Evolutionary conservation across 2,329 filamentous ascomycete genomes (phyloP), one percentile per base, ranked within the genome.

Genomic region (Fusarium agapanthi): DNA sequence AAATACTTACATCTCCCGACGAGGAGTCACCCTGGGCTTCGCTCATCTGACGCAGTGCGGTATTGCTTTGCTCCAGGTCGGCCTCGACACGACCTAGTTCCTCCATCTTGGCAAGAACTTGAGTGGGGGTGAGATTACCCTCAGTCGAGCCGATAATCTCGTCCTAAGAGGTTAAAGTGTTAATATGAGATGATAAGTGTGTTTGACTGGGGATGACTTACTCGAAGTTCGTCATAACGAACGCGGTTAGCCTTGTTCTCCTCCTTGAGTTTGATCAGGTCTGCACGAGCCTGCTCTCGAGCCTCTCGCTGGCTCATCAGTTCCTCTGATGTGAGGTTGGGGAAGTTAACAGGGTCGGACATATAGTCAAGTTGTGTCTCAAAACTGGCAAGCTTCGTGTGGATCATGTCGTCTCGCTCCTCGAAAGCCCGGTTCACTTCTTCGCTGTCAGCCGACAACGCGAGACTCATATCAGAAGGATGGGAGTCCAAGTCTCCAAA

Each of bases 61-160:
- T 8, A 3, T 56, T 47, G 7, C 28, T 32, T 34, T 34, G 32
- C 7, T 16, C 35, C 0, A 45, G 18, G 9, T 45, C 54, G 5
- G 6, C 15, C 2, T 11, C 53, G 3, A 47, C n/a, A 1, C 16
- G 18, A 0, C 18, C 6, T 0, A 57, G 20, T 1, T 48, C 30
- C 3, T 28, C 15, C 18, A 40, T 32, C 37, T 43, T 40, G 1
- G 26, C 37, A 0, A 32, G 0, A 2, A 43, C 22, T 3, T 54
- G 26, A 2, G 24, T 22, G 0, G 18, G 48, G 0, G 32, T 35
- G 0, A 53, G 32, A 3, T 22, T 22, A 0, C 13, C 48, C 1
- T 35, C 18, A 1, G 18, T 26, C 4, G 32, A 35, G 2, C 20
- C 2, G 1, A 53, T 53, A 0, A 57, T 18, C 7, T 20, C 18